phyloP scores from a whole-genome alignment of 805 yeast species.

The Candida khao-thaluensis region DNA sequence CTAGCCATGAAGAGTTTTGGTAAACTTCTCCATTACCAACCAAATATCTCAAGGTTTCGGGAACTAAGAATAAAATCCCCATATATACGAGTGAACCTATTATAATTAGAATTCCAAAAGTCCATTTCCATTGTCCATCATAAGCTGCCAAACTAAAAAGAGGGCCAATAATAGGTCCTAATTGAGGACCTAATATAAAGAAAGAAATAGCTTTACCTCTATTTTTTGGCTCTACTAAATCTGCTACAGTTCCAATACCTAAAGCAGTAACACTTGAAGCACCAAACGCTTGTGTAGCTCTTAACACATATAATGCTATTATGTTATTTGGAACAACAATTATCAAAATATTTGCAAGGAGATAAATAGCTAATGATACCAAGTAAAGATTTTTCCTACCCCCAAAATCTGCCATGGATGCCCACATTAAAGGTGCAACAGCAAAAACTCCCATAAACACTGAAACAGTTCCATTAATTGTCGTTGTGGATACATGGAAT shows the following conservation, averaged over 20 bases:
- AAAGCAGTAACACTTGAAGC: constrained; percentile 37
- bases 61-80: constrained; percentile 29
- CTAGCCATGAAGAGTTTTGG: constrained; percentile 19
- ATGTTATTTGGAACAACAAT: constrained; percentile 32
- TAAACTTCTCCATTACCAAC: constrained; percentile 37
- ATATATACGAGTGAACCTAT: constrained; percentile 25
- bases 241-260: constrained; percentile 39
- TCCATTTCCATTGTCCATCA: constrained; percentile 32
- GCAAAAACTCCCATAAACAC: constrained; percentile 58
- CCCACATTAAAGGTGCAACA: constrained; percentile 56
- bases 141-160: constrained; percentile 28
- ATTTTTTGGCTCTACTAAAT: constrained; percentile 27
- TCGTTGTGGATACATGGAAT: constrained; percentile 40
- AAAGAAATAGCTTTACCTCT: constrained; percentile 33
- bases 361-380: constrained; percentile 25
- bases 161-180: constrained; percentile 41
- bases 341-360: constrained; percentile 28
- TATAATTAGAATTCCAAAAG: constrained; percentile 32
- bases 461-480: constrained; percentile 56
- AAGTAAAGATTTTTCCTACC: constrained; percentile 40
- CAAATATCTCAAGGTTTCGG: constrained; percentile 38
- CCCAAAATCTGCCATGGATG: constrained; percentile 52
- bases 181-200: constrained; percentile 40
- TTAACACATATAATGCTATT: constrained; percentile 26
- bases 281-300: constrained; percentile 39